Evolutionary conservation across 768 basidiomycete genomes (phyloP).

Genomic region (Dentipellis sp.): DNA sequence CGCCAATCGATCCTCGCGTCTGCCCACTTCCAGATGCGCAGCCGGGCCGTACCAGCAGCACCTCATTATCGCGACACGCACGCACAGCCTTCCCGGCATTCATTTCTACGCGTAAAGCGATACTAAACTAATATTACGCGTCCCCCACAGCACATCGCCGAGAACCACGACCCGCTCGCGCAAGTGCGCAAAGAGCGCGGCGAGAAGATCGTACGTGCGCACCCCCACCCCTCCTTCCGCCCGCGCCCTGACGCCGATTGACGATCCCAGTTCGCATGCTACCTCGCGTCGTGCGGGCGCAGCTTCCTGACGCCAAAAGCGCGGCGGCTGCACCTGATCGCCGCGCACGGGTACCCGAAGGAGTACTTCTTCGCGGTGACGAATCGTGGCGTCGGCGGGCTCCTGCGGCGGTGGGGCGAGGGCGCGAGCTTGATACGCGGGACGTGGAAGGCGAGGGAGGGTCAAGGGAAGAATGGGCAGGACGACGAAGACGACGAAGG

Average conservation of each 20-base stretch:
- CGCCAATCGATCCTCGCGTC: no score
- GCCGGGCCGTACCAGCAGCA: not conserved
- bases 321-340: conserved; percentile 73
- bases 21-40: no score
- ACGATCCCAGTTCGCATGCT: conserved; percentile 62
- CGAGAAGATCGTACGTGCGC: conserved; percentile 67
- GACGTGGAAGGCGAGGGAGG: conserved; percentile 51
- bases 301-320: conserved; percentile 65
- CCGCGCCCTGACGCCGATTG: conserved; percentile 7
- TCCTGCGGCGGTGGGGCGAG: conserved; percentile 74
- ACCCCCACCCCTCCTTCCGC: not conserved
- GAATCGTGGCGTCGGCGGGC: conserved; percentile 80
- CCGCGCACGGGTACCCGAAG: conserved; percentile 76
- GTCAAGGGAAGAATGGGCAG: conserved; percentile 16
- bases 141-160: conserved; percentile 58
- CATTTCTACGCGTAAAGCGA: not conserved
- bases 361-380: conserved; percentile 89
- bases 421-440: conserved; percentile 73
- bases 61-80: not conserved
- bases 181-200: conserved; percentile 68
- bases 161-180: conserved; percentile 85
- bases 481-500: conserved; percentile 14
- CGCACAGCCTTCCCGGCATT: not conserved
- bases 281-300: conserved; percentile 49
- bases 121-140: not conserved